Evolutionary conservation across 176 grass and related monocot genomes (phyloP).

Genomic region (Cenchrus americanus): DNA sequence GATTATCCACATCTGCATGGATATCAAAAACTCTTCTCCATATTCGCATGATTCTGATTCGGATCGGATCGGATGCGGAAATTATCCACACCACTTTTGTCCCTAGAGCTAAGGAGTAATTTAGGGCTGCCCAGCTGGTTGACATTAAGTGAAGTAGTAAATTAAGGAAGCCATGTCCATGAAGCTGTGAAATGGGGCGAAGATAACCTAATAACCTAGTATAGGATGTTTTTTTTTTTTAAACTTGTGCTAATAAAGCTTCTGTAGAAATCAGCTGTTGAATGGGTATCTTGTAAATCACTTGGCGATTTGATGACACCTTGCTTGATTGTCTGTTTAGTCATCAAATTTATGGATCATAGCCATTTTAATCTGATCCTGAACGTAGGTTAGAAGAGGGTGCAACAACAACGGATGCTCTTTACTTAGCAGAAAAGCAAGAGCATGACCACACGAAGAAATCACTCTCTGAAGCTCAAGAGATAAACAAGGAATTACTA

Average conservation of each 20-base stretch:
- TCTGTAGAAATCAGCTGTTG: conserved; percentile 9
- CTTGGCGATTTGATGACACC: conserved; percentile 13
- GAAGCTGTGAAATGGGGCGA: conserved; percentile 14
- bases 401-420: conserved; percentile 62
- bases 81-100: too few species aligned
- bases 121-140: not conserved
- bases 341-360: conserved; percentile 39
- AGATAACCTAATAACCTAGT: conserved; percentile 12
- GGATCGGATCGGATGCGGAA: too few species aligned
- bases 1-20: too few species aligned
- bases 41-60: too few species aligned
- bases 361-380: conserved; percentile 39
- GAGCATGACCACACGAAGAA: conserved; percentile 71
- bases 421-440: conserved; percentile 65
- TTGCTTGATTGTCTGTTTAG: conserved; percentile 23
- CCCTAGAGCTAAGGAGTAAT: not conserved
- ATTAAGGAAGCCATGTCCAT: conserved; percentile 30
- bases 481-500: conserved; percentile 58
- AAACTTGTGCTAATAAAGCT: conserved; percentile 17
- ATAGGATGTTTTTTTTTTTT: conserved; percentile 24
- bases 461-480: conserved; percentile 52
- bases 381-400: conserved; percentile 83
- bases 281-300: conserved; percentile 9
- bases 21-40: too few species aligned
- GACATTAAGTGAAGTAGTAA: conserved; percentile 32